A percentile compares a stretch with the other conserved stretches of the same genome.
Evolutionary conservation across 148 eudicot genomes (phyloP).

Genomic region (Persicaria tinctoria): DNA sequence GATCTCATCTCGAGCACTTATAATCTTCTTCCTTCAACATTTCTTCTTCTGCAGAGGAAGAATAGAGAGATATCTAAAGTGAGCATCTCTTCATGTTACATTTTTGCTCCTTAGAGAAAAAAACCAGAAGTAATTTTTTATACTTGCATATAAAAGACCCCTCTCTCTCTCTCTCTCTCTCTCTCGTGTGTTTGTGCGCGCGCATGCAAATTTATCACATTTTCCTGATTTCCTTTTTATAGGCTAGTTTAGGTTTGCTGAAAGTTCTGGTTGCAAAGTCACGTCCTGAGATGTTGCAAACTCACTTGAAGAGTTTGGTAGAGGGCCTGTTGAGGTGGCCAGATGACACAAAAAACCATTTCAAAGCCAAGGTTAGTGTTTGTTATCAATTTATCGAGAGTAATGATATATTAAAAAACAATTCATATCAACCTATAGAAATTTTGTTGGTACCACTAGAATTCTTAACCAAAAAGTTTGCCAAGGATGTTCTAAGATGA

Average conservation of each 20-base stretch:
- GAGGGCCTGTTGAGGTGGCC: constrained; percentile 76
- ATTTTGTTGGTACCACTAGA: too few relatives aligned
- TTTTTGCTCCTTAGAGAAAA: not conserved
- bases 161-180: too few relatives aligned
- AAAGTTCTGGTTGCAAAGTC: constrained; percentile 96
- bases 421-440: too few relatives aligned
- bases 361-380: not conserved
- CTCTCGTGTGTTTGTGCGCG: not conserved
- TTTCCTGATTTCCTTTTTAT: constrained; percentile 18
- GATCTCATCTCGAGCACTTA: constrained; percentile 78
- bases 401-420: too few relatives aligned
- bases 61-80: constrained; percentile 83
- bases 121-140: not conserved
- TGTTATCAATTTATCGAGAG: not conserved
- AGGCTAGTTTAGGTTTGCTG: constrained; percentile 89
- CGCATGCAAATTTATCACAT: not conserved
- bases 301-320: constrained; percentile 59
- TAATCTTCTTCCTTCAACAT: constrained; percentile 65
- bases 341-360: constrained; percentile 71
- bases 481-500: not conserved
- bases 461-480: not conserved
- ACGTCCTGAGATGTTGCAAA: constrained; percentile 58
- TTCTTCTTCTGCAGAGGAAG: constrained; percentile 74
- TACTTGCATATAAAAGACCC: too few relatives aligned
- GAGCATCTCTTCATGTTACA: not conserved